Percentiles rank a stretch among this genome's conserved stretches.
phyloP scores from a whole-genome alignment of 1,284 basidiomycete species.

The Trametes sp. region DNA sequence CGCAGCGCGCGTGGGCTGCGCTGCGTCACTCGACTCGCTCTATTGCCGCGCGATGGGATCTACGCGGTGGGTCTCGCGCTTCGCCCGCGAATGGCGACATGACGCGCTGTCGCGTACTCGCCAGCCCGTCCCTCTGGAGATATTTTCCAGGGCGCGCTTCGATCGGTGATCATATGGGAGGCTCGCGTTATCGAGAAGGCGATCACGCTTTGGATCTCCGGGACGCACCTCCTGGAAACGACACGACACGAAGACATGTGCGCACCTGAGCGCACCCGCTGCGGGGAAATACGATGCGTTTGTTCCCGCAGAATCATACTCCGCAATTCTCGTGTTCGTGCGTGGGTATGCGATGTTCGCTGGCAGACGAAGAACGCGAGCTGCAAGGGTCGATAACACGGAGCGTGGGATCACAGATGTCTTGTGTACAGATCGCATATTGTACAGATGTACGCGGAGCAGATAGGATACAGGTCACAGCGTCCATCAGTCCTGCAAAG shows the following conservation, averaged over 20 bases:
- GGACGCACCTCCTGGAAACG: constrained; percentile 11
- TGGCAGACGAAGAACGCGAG: neutral
- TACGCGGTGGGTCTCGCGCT: neutral
- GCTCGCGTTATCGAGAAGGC: constrained; percentile 13
- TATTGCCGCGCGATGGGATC: constrained; percentile 6
- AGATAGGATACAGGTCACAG: constrained; percentile 13
- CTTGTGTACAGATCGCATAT: constrained; percentile 13
- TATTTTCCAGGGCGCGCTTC: neutral
- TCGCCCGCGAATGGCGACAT: constrained; percentile 1
- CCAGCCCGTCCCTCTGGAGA: neutral
- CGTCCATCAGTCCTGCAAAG: constrained; percentile 29
- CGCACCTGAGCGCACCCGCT: neutral
- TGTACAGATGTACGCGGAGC: constrained; percentile 19
- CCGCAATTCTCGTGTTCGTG: neutral
- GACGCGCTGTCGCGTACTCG: neutral
- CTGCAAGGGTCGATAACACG: constrained; percentile 7
- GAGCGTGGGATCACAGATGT: neutral
- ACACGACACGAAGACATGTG: constrained; percentile 5
- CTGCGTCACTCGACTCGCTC: constrained; percentile 3
- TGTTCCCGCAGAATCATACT: neutral
- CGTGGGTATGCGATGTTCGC: neutral
- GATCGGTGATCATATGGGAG: constrained; percentile 10
- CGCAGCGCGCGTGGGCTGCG: neutral
- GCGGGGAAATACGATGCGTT: constrained; percentile 3
- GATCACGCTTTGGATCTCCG: constrained; percentile 11